Evolutionary conservation across 1,284 basidiomycete genomes (phyloP), one percentile per base, ranked within the genome.

Genomic region (Phylloporus sp.): DNA sequence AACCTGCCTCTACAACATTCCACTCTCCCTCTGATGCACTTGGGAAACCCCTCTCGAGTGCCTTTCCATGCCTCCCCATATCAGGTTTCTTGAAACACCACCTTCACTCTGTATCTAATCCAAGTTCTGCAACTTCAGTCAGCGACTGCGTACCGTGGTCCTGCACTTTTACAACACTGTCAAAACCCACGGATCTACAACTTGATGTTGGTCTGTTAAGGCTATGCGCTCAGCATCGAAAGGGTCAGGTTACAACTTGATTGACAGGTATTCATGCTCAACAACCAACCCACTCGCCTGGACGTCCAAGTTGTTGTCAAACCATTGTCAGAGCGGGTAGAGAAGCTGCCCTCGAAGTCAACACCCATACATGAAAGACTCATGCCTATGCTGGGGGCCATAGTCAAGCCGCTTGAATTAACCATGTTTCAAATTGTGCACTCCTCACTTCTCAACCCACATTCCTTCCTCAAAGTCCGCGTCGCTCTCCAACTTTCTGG

Each of bases 81-180:
- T n/a, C n/a, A n/a, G n/a, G n/a, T n/a, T n/a, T n/a, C n/a, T n/a
- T n/a, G n/a, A n/a, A n/a, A 74, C 97, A 98, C 82, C 94, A 98
- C 80, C 88, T 98, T n/a, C 92, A 93, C 70, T 90, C 95, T 0
- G 82, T 95, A 19, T 97, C 94, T 94, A 92, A 89, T 55, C 88
- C 95, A 62, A 89, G 89, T 12, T 88, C 89, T 0, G 83, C 85
- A 14, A 82, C 85, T 53, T 91, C 41, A 85, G 81, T 68, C 91
- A 93, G 72, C 94, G 96, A 71, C 85, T 98, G 2, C 91, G 92
- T 20, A 90, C 92, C 3, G 92, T 97, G 86, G 85, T 94, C 41
- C 81, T 94, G 5, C 92, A 93, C 23, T 83, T 98, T 59, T 86
- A 93, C 75, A 92, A 93, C 78, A 89, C 89, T 32, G 92, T 95